Conservation (phyloP, 441 rosid species). For the Erodium trifolium region DNA sequence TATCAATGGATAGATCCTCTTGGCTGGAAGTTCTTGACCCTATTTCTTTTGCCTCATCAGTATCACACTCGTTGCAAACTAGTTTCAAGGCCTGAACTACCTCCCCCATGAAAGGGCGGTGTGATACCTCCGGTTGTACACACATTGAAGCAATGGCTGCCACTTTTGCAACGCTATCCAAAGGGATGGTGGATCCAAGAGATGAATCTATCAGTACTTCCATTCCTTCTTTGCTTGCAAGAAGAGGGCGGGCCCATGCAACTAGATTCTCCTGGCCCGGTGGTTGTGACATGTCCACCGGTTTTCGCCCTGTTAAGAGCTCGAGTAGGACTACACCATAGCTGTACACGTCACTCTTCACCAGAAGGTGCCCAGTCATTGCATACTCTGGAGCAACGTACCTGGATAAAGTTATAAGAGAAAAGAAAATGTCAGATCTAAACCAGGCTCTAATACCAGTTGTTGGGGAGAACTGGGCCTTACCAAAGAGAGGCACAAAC, state of each 20-base stretch:
- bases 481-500: too few species aligned
- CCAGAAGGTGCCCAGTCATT: conserved; percentile 96
- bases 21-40: conserved; percentile 47
- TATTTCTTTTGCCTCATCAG: conserved; percentile 56
- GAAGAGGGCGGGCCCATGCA: conserved; percentile 77
- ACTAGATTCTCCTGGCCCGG: conserved; percentile 90
- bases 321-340: conserved; percentile 96
- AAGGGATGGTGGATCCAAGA: conserved; percentile 54
- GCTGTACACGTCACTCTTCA: conserved; percentile 94
- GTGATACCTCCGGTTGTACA: conserved; percentile 84
- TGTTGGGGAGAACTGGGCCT: too few species aligned
- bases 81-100: conserved; percentile 94
- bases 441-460: too few species aligned
- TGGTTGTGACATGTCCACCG: conserved; percentile 87
- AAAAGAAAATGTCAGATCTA: too few species aligned
- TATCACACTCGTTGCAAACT: conserved; percentile 57
- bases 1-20: conserved; percentile 36
- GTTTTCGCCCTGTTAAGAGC: conserved; percentile 80
- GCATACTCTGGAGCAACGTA: conserved; percentile 97
- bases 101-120: conserved; percentile 98
- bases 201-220: conserved; percentile 56
- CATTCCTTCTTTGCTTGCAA: conserved; percentile 74
- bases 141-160: conserved; percentile 96
- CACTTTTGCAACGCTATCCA: conserved; percentile 76
- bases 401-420: conserved; percentile 27